Evolutionary conservation across 768 basidiomycete genomes (phyloP), one percentile per base, ranked within the genome.

Genomic region (Mycena maculata): DNA sequence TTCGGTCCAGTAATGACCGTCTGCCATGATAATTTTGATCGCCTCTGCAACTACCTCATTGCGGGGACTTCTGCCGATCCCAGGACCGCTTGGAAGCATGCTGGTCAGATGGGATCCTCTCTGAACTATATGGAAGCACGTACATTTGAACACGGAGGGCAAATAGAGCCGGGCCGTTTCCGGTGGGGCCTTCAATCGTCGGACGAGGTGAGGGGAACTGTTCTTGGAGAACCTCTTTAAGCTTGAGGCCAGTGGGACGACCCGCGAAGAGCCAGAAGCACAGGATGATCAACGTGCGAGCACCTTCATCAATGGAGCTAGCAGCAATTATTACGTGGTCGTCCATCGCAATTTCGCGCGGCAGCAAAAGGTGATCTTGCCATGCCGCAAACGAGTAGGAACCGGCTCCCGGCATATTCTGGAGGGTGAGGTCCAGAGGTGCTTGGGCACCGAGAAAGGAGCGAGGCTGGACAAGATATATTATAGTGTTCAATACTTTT

Each of bases 1-100:
- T 20, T 61, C 50, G 1, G 60, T 53, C 60, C 50, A 61, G 15
- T 42, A 61, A 25, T 31, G 60, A 2, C 50, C 39, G n/a, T 61
- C 60, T 4, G 50, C 60, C 28, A 53, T 5, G 12, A 53, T 6
- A 20, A 61, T 61, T 31, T 61, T 52, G 7, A 61, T 11, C 1
- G 60, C 60, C 15, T 33, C 12, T 18, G 50, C 41, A 20, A 61
- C 39, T 5, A 45, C 41, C 27, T 61, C 60, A 39, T 52, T 61
- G 30, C 60, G 60, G 13, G 50, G 60, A 27, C 60, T 20, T 20
- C 11, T 30, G 27, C 50, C 50, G 27, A 30, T 23, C 2, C 30
- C 60, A 3, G 30, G n/a, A 3, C 49, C 39, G 22, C 60, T 52
- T 5, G 0, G 7, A 18, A 33, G 33, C 13, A 2, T 45, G 27